Base-by-base conservation (phyloP, 768 basidiomycete genomes). In the Tylopilus rubrobrunneus region DNA sequence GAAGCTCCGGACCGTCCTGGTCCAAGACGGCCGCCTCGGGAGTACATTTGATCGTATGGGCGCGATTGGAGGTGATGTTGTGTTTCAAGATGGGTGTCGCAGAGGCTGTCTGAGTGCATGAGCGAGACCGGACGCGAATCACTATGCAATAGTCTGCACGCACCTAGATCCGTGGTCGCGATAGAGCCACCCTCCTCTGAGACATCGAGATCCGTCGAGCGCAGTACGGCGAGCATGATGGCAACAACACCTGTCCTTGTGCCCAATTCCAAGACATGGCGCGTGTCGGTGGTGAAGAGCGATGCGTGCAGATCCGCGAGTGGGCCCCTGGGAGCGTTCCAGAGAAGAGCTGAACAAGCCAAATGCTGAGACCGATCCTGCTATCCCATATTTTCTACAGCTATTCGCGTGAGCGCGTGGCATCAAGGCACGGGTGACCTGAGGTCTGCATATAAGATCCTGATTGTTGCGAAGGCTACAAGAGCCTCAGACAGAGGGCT, bases 381-480 rank as follows among this genome's bases (percentile, higher is more conserved):
- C 92, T 95, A 66, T 96, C 93, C 94, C n/a, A n/a, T n/a, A n/a
- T n/a, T n/a, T n/a, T n/a, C n/a, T n/a, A 94, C 96, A 36, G 23
- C 51, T 29, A 8, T 12, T 5, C 19, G 33, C 50, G 57, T 58
- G 49, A 67, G 65, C 51, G 45, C 40, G 36, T 2, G 36, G 15
- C 36, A 1, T 17, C 4, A 17, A 36, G 17, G 17, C 15, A 4
- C 7, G 5, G 0, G 14, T 36, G n/a, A n/a, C n/a, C n/a, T n/a
- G n/a, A n/a, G n/a, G n/a, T n/a, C n/a, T n/a, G n/a, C n/a, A n/a
- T n/a, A n/a, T n/a, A n/a, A n/a, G n/a, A n/a, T n/a, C n/a, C n/a
- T n/a, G n/a, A n/a, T n/a, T n/a, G n/a, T n/a, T n/a, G n/a, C n/a
- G n/a, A n/a, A n/a, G n/a, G n/a, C n/a, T n/a, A n/a, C n/a, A n/a